A percentile compares a stretch with the other conserved stretches of the same genome.
These are phyloP conservation scores for Amanita thiersii DNA, from an alignment of 768 basidiomycete species.

Conservation along the genomic window DNA sequence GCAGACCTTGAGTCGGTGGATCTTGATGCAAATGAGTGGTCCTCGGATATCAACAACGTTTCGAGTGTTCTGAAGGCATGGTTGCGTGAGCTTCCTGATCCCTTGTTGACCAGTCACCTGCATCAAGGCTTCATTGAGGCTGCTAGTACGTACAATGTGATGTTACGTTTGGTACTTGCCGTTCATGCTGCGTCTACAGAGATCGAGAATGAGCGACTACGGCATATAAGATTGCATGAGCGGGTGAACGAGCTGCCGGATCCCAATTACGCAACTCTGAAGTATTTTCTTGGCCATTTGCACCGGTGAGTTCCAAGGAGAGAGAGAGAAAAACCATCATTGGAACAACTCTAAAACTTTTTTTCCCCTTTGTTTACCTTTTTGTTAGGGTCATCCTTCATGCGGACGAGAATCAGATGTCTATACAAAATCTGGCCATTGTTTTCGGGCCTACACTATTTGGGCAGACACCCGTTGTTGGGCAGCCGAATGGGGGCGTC, in stretches of 20 bases:
- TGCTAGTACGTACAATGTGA: conserved; percentile 55
- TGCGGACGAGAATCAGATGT: conserved; percentile 83
- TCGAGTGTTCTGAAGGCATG: conserved; percentile 93
- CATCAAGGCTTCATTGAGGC: conserved; percentile 95
- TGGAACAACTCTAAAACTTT: conserved; percentile 3
- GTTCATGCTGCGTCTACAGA: conserved; percentile 30
- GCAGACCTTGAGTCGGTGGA: conserved; percentile 82
- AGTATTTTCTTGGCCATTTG: conserved; percentile 91
- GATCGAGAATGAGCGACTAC: conserved; percentile 89
- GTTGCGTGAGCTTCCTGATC: conserved; percentile 94
- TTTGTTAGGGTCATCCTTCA: conserved; percentile 59
- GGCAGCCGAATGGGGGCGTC: conserved; percentile 36
- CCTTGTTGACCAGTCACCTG: conserved; percentile 72
- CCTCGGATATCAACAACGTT: conserved; percentile 91
- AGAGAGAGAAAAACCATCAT: neutral
- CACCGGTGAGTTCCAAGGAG: conserved; percentile 70
- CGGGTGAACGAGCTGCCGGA: conserved; percentile 97
- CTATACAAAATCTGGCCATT: conserved; percentile 86
- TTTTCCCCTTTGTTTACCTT: too few species aligned
- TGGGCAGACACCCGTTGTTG: conserved; percentile 55
- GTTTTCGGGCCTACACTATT: conserved; percentile 98
- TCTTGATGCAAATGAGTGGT: conserved; percentile 84
- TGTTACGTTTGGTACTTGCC: neutral
- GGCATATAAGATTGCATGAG: conserved; percentile 94
- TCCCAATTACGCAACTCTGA: conserved; percentile 96